Conservation (phyloP, 1,284 basidiomycete species). For the Lentinula novae-zelandiae region DNA sequence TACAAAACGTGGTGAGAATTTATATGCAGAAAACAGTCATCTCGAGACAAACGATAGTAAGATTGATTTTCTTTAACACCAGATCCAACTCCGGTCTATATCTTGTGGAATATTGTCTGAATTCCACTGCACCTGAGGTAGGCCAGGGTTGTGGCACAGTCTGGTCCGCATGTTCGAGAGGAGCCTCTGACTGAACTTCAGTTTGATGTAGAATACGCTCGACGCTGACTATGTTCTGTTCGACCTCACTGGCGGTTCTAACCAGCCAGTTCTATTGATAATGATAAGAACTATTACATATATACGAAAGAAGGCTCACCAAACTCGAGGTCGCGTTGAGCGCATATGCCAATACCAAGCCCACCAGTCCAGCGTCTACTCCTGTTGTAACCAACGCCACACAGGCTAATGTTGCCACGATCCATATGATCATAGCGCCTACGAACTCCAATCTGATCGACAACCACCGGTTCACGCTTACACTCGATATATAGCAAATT, state of each 20-base stretch:
- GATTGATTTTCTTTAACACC: constrained; percentile 70
- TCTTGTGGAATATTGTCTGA: constrained; percentile 77
- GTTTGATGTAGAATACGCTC: constrained; percentile 77
- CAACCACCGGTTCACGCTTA: constrained; percentile 78
- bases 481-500: constrained; percentile 72
- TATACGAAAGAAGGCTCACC: constrained; percentile 33
- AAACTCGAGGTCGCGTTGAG: constrained; percentile 75
- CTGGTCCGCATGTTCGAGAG: constrained; percentile 64
- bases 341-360: constrained; percentile 87
- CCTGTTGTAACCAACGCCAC: constrained; percentile 62
- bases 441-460: constrained; percentile 80
- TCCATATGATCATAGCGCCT: constrained; percentile 78
- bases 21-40: constrained; percentile 18
- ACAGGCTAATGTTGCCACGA: constrained; percentile 70
- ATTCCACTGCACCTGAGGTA: constrained; percentile 69
- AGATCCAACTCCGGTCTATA: constrained; percentile 83
- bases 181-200: constrained; percentile 74
- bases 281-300: neutral
- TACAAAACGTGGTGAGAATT: constrained; percentile 21
- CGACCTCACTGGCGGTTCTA: constrained; percentile 85
- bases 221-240: constrained; percentile 91
- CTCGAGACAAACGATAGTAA: constrained; percentile 52
- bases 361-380: constrained; percentile 88
- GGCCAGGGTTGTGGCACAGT: constrained; percentile 75
- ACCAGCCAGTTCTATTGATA: constrained; percentile 81